These are phyloP conservation scores for Liquidambar formosana DNA, from an alignment of 164 flowering plant species.

Conservation along the genomic window DNA sequence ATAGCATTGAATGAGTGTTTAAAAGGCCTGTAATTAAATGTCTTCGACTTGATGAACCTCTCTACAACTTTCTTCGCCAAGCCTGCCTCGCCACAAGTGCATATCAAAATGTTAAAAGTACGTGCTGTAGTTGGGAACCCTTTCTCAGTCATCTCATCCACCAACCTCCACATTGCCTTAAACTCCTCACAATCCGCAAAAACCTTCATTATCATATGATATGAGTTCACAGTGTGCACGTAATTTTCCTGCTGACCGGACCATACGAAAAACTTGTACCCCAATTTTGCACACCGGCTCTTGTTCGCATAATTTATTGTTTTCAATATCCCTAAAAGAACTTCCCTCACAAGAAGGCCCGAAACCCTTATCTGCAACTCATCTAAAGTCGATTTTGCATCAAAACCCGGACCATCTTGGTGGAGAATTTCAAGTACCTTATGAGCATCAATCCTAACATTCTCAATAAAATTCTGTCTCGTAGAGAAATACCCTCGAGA, in stretches of 20 bases:
- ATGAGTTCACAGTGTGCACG: conserved; percentile 59
- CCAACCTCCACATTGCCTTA: conserved; percentile 78
- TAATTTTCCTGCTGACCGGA: conserved; percentile 57
- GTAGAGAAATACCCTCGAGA: conserved; percentile 3
- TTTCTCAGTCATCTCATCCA: conserved; percentile 82
- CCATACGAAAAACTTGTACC: conserved; percentile 84
- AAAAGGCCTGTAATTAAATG: conserved; percentile 74
- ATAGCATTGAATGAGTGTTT: conserved; percentile 83
- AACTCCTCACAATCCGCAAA: conserved; percentile 74
- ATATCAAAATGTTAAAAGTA: conserved; percentile 77
- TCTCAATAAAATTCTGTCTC: conserved; percentile 33
- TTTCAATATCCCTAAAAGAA: conserved; percentile 57
- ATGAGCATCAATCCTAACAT: conserved; percentile 38
- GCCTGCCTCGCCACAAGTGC: conserved; percentile 79
- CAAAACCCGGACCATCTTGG: conserved; percentile 76
- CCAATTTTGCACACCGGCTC: conserved; percentile 60
- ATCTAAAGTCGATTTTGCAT: conserved; percentile 52
- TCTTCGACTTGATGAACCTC: conserved; percentile 73
- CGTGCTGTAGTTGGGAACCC: conserved; percentile 68
- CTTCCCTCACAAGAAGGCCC: conserved; percentile 64
- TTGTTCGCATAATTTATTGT: conserved; percentile 38
- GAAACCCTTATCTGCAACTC: conserved; percentile 52
- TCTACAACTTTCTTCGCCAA: conserved; percentile 68
- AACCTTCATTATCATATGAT: conserved; percentile 76
- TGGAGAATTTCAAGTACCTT: conserved; percentile 52